phyloP scores from a whole-genome alignment of 1,139 yeast genomes.

The Arxiozyma slooffiae region DNA sequence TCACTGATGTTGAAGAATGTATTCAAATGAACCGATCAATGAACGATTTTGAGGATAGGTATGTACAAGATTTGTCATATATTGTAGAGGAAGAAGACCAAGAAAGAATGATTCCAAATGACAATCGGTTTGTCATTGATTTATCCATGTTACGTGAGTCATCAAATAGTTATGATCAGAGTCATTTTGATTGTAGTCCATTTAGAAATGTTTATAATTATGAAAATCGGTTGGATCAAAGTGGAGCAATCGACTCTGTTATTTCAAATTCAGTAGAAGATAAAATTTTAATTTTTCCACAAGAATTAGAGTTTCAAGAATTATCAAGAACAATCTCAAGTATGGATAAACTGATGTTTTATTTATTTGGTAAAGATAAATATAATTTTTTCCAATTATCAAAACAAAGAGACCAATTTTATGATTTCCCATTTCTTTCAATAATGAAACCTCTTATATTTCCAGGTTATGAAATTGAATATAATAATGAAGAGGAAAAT shows the following conservation, averaged over 20 bases:
- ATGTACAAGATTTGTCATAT: not conserved
- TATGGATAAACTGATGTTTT: slow-evolving; percentile 19
- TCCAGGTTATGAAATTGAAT: slow-evolving; percentile 1
- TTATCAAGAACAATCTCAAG: slow-evolving; percentile 7
- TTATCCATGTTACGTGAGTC: not conserved
- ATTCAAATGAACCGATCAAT: not conserved
- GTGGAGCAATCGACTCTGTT: slow-evolving; percentile 15
- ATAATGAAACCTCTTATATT: slow-evolving; percentile 5
- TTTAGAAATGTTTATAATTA: slow-evolving; percentile 17
- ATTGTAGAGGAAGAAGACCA: not conserved
- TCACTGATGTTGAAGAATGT: not conserved
- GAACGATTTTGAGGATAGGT: too few relatives aligned
- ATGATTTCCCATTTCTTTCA: slow-evolving; percentile 9
- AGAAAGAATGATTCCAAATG: not conserved
- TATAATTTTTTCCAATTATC: slow-evolving; percentile 20
- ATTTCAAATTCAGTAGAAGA: slow-evolving; percentile 16
- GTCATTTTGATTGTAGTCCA: slow-evolving; percentile 17
- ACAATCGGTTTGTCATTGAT: not conserved
- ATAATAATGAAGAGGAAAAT: slow-evolving; percentile 4
- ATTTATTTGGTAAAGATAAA: slow-evolving; percentile 22
- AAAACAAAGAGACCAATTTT: slow-evolving; percentile 17
- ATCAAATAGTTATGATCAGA: not conserved
- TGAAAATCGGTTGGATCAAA: slow-evolving; percentile 20
- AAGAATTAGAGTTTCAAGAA: slow-evolving; percentile 22
- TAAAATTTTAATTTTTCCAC: slow-evolving; percentile 14